Conservation (phyloP, 192 early-diverging fungal genomes). For the Coemansia sp. region DNA sequence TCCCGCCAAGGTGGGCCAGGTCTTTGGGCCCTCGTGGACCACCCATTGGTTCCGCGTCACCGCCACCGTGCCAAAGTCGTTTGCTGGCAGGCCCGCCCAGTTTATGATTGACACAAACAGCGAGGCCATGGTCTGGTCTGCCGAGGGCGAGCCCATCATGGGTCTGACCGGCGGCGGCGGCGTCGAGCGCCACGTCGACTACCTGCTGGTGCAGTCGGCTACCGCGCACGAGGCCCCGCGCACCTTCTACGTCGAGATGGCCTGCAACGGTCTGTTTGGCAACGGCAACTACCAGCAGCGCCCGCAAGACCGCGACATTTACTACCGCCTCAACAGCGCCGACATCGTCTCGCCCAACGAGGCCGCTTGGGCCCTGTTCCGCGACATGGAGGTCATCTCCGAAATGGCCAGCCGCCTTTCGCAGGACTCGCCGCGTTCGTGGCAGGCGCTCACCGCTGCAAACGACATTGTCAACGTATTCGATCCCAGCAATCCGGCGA, state of each 20-base stretch:
- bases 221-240: slow-evolving; percentile 49
- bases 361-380: slow-evolving; percentile 62
- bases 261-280: slow-evolving; percentile 93
- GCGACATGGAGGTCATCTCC: slow-evolving; percentile 77
- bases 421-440: slow-evolving; percentile 60
- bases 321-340: slow-evolving; percentile 59
- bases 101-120: slow-evolving; percentile 81
- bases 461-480: slow-evolving; percentile 80
- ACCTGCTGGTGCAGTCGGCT: slow-evolving; percentile 42
- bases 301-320: slow-evolving; percentile 66
- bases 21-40: slow-evolving; percentile 87
- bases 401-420: slow-evolving; percentile 76
- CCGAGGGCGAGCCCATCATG: slow-evolving; percentile 74
- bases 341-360: slow-evolving; percentile 72
- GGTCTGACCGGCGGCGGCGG: slow-evolving; percentile 79
- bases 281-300: slow-evolving; percentile 57
- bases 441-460: slow-evolving; percentile 77
- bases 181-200: slow-evolving; percentile 58
- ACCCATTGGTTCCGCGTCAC: slow-evolving; percentile 72
- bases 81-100: slow-evolving; percentile 64
- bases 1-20: slow-evolving; percentile 66
- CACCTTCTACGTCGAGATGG: slow-evolving; percentile 83
- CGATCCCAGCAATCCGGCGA: slow-evolving; percentile 47
- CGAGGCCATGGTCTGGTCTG: slow-evolving; percentile 86
- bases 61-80: slow-evolving; percentile 60